phyloP scores from a whole-genome alignment of 805 yeast genomes.

The Metschnikowia aberdeeniae region DNA sequence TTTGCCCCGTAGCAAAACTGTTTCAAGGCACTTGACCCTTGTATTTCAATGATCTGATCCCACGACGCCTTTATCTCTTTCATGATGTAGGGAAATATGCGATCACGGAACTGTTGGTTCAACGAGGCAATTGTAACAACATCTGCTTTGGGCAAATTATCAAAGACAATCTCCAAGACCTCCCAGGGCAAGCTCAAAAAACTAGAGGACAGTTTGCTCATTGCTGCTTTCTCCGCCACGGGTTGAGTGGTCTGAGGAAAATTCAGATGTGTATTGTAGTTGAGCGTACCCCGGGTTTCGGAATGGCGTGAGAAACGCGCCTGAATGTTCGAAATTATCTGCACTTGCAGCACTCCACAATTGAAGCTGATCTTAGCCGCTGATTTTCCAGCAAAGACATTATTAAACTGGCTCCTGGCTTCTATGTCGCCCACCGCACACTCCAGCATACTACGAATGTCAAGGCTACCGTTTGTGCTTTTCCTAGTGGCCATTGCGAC shows the following conservation, averaged over 20 bases:
- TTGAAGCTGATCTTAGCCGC: background rate
- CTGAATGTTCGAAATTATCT: background rate
- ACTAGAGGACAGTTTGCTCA: background rate
- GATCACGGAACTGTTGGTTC: slow-evolving; percentile 16
- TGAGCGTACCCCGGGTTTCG: slow-evolving; percentile 2
- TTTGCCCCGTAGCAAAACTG: background rate
- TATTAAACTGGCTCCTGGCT: too few relatives aligned
- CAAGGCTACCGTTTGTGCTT: background rate
- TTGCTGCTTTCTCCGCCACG: too few relatives aligned
- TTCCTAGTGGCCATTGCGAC: background rate
- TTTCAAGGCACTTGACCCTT: background rate
- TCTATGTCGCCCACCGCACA: background rate
- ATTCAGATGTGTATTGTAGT: background rate
- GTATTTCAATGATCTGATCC: slow-evolving; percentile 18
- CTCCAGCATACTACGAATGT: background rate
- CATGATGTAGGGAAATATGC: slow-evolving; percentile 20
- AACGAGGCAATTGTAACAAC: slow-evolving; percentile 10
- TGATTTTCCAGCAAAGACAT: too few relatives aligned
- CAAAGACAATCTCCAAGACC: slow-evolving; percentile 12
- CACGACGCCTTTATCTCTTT: slow-evolving; percentile 23
- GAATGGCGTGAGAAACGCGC: background rate
- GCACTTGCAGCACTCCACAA: background rate
- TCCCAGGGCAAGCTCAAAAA: slow-evolving; percentile 13
- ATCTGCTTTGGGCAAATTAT: slow-evolving; percentile 7
- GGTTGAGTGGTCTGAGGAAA: background rate